Evolutionary conservation across 1,284 basidiomycete species (phyloP).

Genomic region (Ceratobasidium sp.): DNA sequence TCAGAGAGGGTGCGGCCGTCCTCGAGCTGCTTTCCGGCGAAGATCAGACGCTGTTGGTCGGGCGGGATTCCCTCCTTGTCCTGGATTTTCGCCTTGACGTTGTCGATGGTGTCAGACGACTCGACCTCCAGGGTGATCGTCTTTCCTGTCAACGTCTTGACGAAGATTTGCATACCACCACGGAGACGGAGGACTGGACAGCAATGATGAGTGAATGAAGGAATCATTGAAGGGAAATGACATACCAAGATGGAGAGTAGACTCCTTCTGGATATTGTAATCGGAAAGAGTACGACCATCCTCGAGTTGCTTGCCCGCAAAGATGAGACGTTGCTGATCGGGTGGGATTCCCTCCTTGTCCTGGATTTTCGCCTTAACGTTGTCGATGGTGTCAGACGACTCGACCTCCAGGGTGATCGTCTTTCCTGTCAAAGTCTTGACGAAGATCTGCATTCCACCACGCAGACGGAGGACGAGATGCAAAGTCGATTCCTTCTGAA

Average conservation of each 20-base stretch:
- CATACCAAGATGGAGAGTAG: slow-evolving; percentile 86
- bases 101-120: slow-evolving; percentile 67
- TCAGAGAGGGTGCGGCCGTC: slow-evolving; percentile 56
- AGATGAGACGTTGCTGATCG: slow-evolving; percentile 98
- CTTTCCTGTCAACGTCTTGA: slow-evolving; percentile 62
- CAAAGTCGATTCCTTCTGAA: slow-evolving; percentile 47
- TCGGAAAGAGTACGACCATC: slow-evolving; percentile 90
- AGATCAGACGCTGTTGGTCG: slow-evolving; percentile 59
- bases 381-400: slow-evolving; percentile 94
- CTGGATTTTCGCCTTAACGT: slow-evolving; percentile 96
- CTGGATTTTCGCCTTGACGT: slow-evolving; percentile 63
- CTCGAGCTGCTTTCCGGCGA: slow-evolving; percentile 57
- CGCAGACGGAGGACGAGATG: slow-evolving; percentile 58
- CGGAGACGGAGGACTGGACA: slow-evolving; percentile 49
- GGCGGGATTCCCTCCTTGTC: slow-evolving; percentile 61
- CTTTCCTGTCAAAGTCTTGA: slow-evolving; percentile 62
- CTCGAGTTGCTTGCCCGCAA: slow-evolving; percentile 98
- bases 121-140: slow-evolving; percentile 63
- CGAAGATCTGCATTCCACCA: slow-evolving; percentile 59
- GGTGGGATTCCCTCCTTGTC: slow-evolving; percentile 96
- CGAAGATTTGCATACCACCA: slow-evolving; percentile 61
- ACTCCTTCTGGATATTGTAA: slow-evolving; percentile 97
- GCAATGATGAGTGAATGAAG: slow-evolving; percentile 29
- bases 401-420: slow-evolving; percentile 70
- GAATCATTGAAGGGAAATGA: background rate